phyloP scores from a whole-genome alignment of 441 rosid species.

The Mallotus repandus region DNA sequence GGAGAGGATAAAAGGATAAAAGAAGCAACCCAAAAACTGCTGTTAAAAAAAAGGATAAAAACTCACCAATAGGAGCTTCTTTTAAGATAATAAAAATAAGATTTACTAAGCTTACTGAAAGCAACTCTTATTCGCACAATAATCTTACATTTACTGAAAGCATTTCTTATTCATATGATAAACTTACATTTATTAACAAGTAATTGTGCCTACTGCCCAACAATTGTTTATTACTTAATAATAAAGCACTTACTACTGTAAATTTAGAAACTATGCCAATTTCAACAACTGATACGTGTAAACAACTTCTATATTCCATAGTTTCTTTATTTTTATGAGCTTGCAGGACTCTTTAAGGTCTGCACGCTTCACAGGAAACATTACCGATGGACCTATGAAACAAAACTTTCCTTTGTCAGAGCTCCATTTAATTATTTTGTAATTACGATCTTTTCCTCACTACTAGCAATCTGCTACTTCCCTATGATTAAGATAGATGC shows the following conservation, averaged over 20 bases:
- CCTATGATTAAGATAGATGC: slow-evolving; percentile 10
- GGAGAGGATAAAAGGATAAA: too few species aligned
- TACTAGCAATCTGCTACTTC: slow-evolving; percentile 29
- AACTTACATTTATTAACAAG: not conserved
- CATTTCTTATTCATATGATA: too few species aligned
- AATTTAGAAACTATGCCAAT: not conserved
- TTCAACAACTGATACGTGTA: not conserved
- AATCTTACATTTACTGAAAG: too few species aligned
- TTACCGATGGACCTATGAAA: not conserved
- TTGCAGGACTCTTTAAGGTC: not conserved
- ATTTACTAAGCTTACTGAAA: too few species aligned
- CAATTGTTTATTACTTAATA: not conserved
- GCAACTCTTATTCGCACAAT: too few species aligned
- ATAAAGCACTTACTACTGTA: not conserved
- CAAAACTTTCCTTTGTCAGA: slow-evolving; percentile 25
- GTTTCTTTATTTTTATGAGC: not conserved
- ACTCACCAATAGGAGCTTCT: too few species aligned
- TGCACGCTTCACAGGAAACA: not conserved
- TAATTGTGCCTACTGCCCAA: not conserved
- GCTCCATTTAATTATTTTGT: slow-evolving; percentile 25
- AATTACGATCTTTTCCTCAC: slow-evolving; percentile 10
- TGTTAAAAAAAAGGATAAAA: too few species aligned
- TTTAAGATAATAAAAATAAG: too few species aligned
- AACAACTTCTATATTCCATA: not conserved
- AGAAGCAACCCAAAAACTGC: too few species aligned